Evolutionary conservation across 345 rosid genomes (phyloP).

Genomic region (Brassica nigra): DNA sequence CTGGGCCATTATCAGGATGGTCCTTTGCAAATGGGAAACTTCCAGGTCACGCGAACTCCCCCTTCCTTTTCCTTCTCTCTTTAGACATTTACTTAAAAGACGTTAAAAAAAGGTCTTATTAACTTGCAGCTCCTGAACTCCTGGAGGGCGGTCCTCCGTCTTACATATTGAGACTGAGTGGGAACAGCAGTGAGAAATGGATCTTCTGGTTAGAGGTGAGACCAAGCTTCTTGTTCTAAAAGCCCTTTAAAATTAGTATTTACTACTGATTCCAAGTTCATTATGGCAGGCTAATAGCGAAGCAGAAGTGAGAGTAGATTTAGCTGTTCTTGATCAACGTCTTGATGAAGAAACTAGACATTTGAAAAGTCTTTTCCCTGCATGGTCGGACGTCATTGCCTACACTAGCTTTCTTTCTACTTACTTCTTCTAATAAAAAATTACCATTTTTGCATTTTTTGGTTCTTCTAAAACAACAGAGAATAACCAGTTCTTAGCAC

Average conservation of each 20-base stretch:
- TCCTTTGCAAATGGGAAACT: conserved; percentile 76
- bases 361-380: conserved; percentile 73
- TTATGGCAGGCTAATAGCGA: conserved; percentile 55
- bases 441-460: not conserved
- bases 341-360: conserved; percentile 58
- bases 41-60: conserved; percentile 52
- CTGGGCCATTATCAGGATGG: conserved; percentile 93
- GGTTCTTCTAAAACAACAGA: not conserved
- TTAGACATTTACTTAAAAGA: not conserved
- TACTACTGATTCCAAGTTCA: not conserved
- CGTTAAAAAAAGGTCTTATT: not conserved
- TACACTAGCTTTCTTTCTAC: conserved; percentile 74
- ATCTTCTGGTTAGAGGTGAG: conserved; percentile 88
- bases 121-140: conserved; percentile 62
- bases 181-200: conserved; percentile 73
- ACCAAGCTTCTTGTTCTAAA: not conserved
- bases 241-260: not conserved
- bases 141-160: conserved; percentile 75
- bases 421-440: conserved; percentile 51
- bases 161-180: conserved; percentile 80
- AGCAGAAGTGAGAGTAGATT: conserved; percentile 62
- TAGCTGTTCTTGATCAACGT: conserved; percentile 82
- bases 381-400: conserved; percentile 77
- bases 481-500: conserved; percentile 1
- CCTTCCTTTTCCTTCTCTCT: not conserved